Conservation (phyloP, 345 rosid species). For the Murraya paniculata region DNA sequence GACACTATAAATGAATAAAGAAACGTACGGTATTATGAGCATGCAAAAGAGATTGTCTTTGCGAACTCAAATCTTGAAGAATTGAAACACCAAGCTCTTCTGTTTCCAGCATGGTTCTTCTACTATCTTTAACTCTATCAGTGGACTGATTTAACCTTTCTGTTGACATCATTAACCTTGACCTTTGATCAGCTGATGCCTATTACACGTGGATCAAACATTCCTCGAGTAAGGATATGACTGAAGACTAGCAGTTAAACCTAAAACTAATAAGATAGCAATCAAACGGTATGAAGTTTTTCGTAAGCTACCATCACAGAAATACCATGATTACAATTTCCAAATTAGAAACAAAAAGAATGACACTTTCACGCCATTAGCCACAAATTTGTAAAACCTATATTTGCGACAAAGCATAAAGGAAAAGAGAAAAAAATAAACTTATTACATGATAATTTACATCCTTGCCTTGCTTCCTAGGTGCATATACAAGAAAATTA, state of each 20-base stretch:
- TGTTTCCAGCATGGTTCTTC: constrained; percentile 93
- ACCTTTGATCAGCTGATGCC: constrained; percentile 93
- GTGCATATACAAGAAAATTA: background rate
- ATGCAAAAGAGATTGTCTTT: constrained; percentile 80
- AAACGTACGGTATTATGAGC: constrained; percentile 62
- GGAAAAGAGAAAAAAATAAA: background rate
- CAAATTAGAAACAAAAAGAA: background rate
- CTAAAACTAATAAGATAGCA: background rate
- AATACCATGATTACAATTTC: background rate
- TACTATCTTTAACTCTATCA: constrained; percentile 80
- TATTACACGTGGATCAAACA: constrained; percentile 19
- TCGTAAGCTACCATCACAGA: background rate
- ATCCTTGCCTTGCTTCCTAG: background rate
- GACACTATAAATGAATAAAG: background rate
- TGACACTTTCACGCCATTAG: background rate
- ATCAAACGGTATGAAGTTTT: background rate
- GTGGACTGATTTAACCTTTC: constrained; percentile 63
- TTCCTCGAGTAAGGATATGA: background rate
- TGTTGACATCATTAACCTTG: constrained; percentile 78
- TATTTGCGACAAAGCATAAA: background rate
- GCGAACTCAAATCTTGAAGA: constrained; percentile 90
- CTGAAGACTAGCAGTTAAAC: background rate
- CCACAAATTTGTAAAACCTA: background rate
- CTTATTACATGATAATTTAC: background rate
- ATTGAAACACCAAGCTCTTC: constrained; percentile 98